A percentile compares a stretch with the other conserved stretches of the same genome.
These are phyloP conservation scores for Pneumocystis murina DNA, from an alignment of 1,139 yeast genomes.

Conservation along the genomic window DNA sequence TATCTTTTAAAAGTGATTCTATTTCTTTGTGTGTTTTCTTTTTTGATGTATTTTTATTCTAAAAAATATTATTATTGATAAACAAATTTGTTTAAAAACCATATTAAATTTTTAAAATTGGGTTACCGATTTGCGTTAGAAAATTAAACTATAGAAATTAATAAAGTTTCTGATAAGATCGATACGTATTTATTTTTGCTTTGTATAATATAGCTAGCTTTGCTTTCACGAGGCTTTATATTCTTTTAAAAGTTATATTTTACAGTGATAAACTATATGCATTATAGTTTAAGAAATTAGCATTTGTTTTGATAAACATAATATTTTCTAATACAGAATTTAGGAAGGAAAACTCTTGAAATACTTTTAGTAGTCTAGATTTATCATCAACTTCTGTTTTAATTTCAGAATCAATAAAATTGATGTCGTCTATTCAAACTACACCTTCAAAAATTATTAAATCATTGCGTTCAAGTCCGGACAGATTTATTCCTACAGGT, in stretches of 20 bases:
- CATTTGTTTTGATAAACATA: not conserved
- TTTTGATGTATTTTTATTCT: not conserved
- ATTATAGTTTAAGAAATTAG: not conserved
- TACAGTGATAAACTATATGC: not conserved
- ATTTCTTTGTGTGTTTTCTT: not conserved
- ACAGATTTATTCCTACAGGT: slow-evolving; percentile 3
- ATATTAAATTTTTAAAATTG: not conserved
- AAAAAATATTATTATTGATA: not conserved
- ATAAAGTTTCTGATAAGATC: not conserved
- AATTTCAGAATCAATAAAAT: not conserved
- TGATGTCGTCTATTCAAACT: not conserved
- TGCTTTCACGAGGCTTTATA: not conserved
- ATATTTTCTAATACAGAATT: not conserved
- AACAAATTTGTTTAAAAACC: not conserved
- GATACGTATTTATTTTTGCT: not conserved
- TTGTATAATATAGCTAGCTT: not conserved
- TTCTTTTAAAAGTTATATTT: not conserved
- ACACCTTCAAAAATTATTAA: not conserved
- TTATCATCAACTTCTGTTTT: not conserved
- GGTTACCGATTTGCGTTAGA: not conserved
- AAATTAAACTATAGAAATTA: not conserved
- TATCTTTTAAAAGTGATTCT: not conserved
- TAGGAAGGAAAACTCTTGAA: not conserved
- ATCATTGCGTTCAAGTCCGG: slow-evolving; percentile 22
- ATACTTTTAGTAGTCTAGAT: not conserved